Conservation (phyloP, 2,329 filamentous ascomycete genomes). For the Didymella sp. region DNA sequence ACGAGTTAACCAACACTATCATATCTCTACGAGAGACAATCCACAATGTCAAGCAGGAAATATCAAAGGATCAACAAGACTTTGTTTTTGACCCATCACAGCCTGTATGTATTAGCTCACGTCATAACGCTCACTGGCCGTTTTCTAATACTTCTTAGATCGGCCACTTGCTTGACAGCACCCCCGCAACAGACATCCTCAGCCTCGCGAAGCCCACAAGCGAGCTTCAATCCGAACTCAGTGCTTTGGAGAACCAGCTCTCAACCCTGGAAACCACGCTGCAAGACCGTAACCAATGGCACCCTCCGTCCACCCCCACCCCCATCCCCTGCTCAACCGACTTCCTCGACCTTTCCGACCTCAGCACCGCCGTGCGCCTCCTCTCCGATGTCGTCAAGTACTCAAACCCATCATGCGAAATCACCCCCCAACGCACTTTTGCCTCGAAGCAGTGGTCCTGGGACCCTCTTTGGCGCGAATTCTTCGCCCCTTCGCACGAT, state of each 20-base stretch:
- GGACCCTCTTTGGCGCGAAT: conserved; percentile 16
- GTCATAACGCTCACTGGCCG: too few relatives aligned
- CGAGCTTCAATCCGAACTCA: not conserved
- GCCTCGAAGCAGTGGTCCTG: not conserved
- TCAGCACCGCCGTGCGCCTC: conserved; percentile 4
- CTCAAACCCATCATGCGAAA: not conserved
- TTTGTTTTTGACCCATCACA: conserved; percentile 7
- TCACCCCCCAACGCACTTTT: conserved; percentile 6
- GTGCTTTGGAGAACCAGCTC: not conserved
- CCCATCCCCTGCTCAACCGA: conserved; percentile 11
- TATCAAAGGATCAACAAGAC: conserved; percentile 1
- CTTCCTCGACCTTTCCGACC: conserved; percentile 14
- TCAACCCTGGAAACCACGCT: not conserved
- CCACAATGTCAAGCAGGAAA: not conserved
- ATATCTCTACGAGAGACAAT: conserved; percentile 10
- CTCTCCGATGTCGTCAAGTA: conserved; percentile 5
- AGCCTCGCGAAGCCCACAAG: conserved; percentile 7
- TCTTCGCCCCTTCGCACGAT: conserved; percentile 1
- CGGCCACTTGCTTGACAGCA: conserved; percentile 15
- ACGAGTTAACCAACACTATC: conserved; percentile 15
- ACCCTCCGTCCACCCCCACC: not conserved
- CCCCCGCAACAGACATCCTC: not conserved
- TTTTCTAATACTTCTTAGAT: not conserved
- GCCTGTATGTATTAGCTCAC: not conserved
- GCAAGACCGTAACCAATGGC: conserved; percentile 3